These are phyloP conservation scores for Isabelozyma pseudorhagii DNA, from an alignment of 805 yeast species.

Conservation along the genomic window DNA sequence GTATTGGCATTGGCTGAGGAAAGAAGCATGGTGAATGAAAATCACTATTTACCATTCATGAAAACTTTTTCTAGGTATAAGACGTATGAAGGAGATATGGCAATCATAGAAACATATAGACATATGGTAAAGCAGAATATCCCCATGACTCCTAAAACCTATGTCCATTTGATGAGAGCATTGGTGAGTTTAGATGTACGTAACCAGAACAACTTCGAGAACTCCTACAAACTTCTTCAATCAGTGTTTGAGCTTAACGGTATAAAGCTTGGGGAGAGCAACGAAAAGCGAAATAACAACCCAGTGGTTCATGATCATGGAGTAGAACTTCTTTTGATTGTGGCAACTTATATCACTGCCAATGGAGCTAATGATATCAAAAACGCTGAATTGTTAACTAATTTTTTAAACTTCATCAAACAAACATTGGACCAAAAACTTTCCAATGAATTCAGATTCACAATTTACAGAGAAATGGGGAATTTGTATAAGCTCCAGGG, in stretches of 20 bases:
- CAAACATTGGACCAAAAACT: conserved; percentile 16
- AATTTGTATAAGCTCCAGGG: conserved; percentile 21
- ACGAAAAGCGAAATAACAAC: conserved; percentile 1
- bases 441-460: conserved; percentile 18
- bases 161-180: conserved; percentile 28
- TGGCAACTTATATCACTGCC: conserved; percentile 19
- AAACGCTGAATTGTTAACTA: conserved; percentile 22
- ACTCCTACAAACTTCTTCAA: conserved; percentile 16
- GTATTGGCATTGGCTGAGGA: conserved; percentile 15
- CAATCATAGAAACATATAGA: conserved; percentile 27
- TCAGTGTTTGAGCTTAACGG: conserved; percentile 32
- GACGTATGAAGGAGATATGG: conserved; percentile 16
- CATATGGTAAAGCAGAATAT: conserved; percentile 28
- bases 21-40: conserved; percentile 17
- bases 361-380: conserved; percentile 9
- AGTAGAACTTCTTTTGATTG: conserved; percentile 20
- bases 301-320: conserved; percentile 8
- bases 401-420: conserved; percentile 26
- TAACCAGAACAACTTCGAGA: conserved; percentile 8
- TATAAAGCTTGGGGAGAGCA: conserved; percentile 9
- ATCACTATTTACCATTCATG: conserved; percentile 28
- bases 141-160: conserved; percentile 23
- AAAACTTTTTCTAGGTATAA: conserved; percentile 12
- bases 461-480: conserved; percentile 27
- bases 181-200: conserved; percentile 15